Evolutionary conservation across 352 stramenopile species (phyloP), one percentile per base, ranked within the genome.

Genomic region (Globisporangium irregulare): DNA sequence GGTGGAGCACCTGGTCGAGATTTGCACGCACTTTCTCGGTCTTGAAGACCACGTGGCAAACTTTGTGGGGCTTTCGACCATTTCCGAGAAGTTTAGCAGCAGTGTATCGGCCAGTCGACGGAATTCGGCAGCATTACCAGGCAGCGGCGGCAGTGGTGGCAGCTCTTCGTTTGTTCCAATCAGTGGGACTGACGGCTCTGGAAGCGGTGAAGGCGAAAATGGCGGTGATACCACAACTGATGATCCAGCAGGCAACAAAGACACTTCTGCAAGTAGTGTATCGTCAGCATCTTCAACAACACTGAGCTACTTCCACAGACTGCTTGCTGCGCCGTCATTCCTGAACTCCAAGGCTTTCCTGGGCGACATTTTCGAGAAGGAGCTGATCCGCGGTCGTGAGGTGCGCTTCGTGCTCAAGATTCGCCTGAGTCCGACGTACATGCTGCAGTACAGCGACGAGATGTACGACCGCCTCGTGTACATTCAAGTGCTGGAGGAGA

Each of bases 321-420:
- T 97, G 48, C 81, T 92, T 34, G 76, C 91, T 8, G 88, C 86
- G 0, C 78, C 91, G 0, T 78, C 84, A 7, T 97, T 95, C 48
- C 76, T 98, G 25, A 84, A 81, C 29, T 74, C 80, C 9, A 81
- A 97, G 59, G 89, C 94, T 46, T 97, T 82, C 62, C 78, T 98
- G 14, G 93, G 92, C 18, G 93, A 98, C 77, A 86, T 97, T 7
- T 96, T 98, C 54, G 93, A 98, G 62, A 90, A 90, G 60, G 89
- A 97, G 62, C 66, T 96, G 50, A 89, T 96, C 54, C 90, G 95
- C 69, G 86, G 89, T 29, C 81, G 89, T 14, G 82, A 95, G n/a
- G 89, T 98, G 46, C 90, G 78, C 10, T 98, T 98, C 64, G 89
- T 98, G 68, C 78, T 97, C 36, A 98, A 98, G 75, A 96, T 98